Base-by-base conservation (phyloP, 257 asterid genomes). In the Scutellaria baicalensis region DNA sequence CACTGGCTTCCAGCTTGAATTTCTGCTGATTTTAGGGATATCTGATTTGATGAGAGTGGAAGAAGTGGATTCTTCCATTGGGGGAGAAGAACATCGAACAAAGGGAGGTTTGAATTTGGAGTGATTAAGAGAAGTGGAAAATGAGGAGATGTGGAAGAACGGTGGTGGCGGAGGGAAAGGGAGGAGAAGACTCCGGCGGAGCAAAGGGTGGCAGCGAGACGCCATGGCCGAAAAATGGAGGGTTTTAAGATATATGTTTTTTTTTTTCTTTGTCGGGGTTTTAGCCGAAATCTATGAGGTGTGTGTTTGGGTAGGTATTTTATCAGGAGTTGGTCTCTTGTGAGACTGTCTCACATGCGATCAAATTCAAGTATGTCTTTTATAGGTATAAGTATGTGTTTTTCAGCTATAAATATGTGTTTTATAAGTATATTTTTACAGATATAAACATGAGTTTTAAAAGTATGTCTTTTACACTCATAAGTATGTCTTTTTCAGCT, bases 1-100 rank as follows among this genome's bases (percentile, higher is more conserved):
- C 76, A 80, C 76, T 8, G 99, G 99, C 70, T 84, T 94, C 99
- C 99, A 93, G 3, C 71, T 71, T 7, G 81, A 78, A 18, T 47
- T 72, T 76, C 47, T 64, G 63, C 67, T n/a, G 48, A 35, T 36
- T 51, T 16, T 55, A 10, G 62, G 52, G 4, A 77, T 48, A 45
- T 71, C 81, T 64, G 77, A 67, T 69, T 61, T 79, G 38, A 38
- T 17, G 76, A 66, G 59, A 49, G 81, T 11, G 59, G 88, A 64
- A 31, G 83, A 71, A 11, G 80, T 52, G 16, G 91, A 45, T 60
- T 81, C 81, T 70, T 79, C 85, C 6, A 59, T 56, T 44, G 79
- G 56, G 18, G 79, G 68, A 42, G 88, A 66, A 64, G 83, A 77
- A 59, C 76, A 66, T 47, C 61, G 62, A 51, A 52, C 63, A 17